These are phyloP conservation scores for Besnoitia besnoiti DNA, from an alignment of 169 alveolate species.

Conservation along the genomic window DNA sequence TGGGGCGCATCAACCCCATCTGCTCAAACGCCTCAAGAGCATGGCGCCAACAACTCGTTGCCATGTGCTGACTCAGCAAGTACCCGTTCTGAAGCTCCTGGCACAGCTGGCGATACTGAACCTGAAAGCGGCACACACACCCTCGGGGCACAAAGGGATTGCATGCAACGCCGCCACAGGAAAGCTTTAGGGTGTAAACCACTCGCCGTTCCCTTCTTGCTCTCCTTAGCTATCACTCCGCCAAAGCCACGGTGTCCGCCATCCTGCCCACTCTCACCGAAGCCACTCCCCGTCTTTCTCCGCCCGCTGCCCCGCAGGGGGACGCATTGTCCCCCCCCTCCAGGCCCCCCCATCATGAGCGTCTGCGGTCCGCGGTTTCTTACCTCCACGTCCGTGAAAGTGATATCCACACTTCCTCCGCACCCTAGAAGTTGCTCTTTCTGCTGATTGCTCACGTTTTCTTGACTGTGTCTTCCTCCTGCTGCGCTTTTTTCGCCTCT, in stretches of 20 bases:
- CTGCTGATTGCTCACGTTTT: not conserved
- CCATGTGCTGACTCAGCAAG: conserved; percentile 33
- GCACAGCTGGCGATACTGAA: conserved; percentile 32
- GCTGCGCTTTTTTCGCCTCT: not conserved
- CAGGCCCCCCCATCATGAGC: too few species aligned
- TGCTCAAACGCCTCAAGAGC: conserved; percentile 47
- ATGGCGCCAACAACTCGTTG: conserved; percentile 37
- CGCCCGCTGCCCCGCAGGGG: too few species aligned
- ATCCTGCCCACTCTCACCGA: too few species aligned
- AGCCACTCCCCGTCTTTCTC: too few species aligned
- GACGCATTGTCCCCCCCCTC: too few species aligned
- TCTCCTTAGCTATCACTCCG: too few species aligned
- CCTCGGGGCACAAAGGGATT: not conserved
- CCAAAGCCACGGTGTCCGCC: too few species aligned
- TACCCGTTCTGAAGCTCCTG: conserved; percentile 44
- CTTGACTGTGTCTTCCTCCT: not conserved
- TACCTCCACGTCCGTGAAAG: conserved; percentile 26
- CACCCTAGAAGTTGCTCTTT: conserved; percentile 16
- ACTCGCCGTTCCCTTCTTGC: too few species aligned
- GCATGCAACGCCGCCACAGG: not conserved
- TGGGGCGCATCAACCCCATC: conserved; percentile 54
- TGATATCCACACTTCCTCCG: conserved; percentile 17
- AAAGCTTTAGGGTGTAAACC: too few species aligned
- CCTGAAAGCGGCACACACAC: not conserved
- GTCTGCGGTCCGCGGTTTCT: not conserved